Evolutionary conservation across 129 eudicot species (phyloP), one percentile per base, ranked within the genome.

Genomic region (Lonicera japonica): DNA sequence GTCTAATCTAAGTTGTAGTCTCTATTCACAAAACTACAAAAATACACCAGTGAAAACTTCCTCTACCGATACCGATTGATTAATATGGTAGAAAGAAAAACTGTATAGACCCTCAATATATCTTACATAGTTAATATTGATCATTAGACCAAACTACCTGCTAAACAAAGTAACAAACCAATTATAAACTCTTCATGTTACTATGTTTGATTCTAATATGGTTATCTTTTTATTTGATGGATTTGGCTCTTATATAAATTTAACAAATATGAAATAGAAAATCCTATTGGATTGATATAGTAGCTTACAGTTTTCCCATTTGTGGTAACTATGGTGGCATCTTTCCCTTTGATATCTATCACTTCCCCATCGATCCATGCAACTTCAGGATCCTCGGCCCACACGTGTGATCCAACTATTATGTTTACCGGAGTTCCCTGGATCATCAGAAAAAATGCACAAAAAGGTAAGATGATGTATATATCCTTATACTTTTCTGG

Each of bases 331-430:
- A 87, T 79, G 64, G 87, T 81, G 65, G 87, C 95, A 68, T 82
- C 66, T 34, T 70, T 69, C 62, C 87, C 96, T 75, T 82, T 88
- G 69, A 88, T 88, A 56, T 82, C 80, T 38, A 56, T 63, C 34
- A 92, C 99, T 75, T 92, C 95, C 25, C 99, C 99, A 54, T 92
- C 91, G 58, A 92, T 82, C 99, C 99, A 92, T 72, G 99, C 99
- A 45, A 73, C 39, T 79, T 88, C 88, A 17, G 91, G 84, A 76
- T 92, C 99, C 69, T 92, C 99, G 21, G 61, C 85, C 99, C 99
- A 92, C 40, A 92, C 91, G 14, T 92, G 96, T 25, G 99, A 92
- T 80, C 99, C 99, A 51, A 92, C 88, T 6, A 92, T 88, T 45
- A 92, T 92, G 73, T 92, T 92, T 48, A 84, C 96, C 3, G 95